Evolutionary conservation across 306 rosid genomes (phyloP).

Genomic region (Begonia masoniana): DNA sequence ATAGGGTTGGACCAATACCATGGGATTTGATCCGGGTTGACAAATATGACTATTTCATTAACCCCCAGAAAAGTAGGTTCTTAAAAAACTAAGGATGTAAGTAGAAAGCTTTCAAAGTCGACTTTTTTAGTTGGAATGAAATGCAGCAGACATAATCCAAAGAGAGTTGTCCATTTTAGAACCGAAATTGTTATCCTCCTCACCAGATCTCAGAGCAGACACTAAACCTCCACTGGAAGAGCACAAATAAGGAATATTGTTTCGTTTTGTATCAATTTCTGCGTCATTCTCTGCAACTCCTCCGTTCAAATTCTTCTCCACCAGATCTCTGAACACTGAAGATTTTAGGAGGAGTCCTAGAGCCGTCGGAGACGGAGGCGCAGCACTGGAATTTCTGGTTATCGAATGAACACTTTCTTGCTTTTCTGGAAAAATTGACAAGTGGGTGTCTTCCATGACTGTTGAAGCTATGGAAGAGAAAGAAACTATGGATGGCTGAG

Average conservation of each 20-base stretch:
- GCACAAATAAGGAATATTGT: constrained; percentile 6
- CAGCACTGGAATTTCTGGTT: constrained; percentile 27
- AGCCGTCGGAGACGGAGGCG: constrained; percentile 51
- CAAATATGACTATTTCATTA: too few species aligned
- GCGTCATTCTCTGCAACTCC: constrained; percentile 23
- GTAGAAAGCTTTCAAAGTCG: neutral
- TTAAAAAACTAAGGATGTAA: too few species aligned
- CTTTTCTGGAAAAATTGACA: constrained; percentile 4
- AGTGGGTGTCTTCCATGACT: constrained; percentile 6
- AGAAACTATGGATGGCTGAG: neutral
- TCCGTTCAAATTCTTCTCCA: constrained; percentile 41
- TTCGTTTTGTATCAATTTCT: constrained; percentile 14
- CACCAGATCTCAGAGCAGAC: constrained; percentile 30
- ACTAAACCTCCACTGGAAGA: constrained; percentile 15
- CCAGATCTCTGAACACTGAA: constrained; percentile 49
- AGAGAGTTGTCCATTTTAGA: constrained; percentile 17
- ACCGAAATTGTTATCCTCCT: constrained; percentile 24
- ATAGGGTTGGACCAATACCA: too few species aligned
- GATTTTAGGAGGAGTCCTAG: constrained; percentile 72
- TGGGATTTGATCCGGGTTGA: too few species aligned
- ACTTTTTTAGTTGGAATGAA: neutral
- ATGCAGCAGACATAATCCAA: constrained; percentile 22
- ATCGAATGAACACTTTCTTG: constrained; percentile 12
- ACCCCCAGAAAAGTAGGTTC: too few species aligned
- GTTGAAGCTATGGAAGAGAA: neutral